A percentile compares a stretch with the other conserved stretches of the same genome.
These are phyloP conservation scores for Vachellia pachyceras DNA, from an alignment of 306 rosid species.

Conservation along the genomic window DNA sequence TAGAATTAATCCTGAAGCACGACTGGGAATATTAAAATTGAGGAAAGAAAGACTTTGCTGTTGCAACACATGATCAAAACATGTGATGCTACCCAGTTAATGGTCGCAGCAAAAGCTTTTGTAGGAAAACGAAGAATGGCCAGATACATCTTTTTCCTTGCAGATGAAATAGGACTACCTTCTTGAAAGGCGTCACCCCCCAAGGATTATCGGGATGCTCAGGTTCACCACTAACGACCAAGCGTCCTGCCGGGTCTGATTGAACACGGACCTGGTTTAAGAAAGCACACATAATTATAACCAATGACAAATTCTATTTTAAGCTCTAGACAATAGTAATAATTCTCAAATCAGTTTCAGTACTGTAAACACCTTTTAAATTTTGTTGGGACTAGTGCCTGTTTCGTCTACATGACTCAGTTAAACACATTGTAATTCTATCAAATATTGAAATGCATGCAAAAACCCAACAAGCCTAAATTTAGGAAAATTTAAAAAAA, in stretches of 20 bases:
- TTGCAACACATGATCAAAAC: neutral
- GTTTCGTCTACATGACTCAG: constrained; percentile 2
- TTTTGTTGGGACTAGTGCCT: neutral
- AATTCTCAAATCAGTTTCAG: constrained; percentile 26
- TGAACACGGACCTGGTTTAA: constrained; percentile 89
- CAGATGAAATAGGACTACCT: constrained; percentile 53
- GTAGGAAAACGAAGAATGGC: constrained; percentile 1
- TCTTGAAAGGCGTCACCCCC: constrained; percentile 98
- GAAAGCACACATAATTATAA: constrained; percentile 24
- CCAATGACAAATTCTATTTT: neutral
- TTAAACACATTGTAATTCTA: neutral
- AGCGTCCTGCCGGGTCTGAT: constrained; percentile 94
- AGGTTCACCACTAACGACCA: constrained; percentile 96
- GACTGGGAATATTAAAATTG: neutral
- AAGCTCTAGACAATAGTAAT: neutral
- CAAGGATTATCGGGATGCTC: constrained; percentile 92
- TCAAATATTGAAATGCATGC: neutral
- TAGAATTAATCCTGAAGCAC: neutral
- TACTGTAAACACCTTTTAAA: neutral
- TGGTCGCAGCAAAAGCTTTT: constrained; percentile 5
- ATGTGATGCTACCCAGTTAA: neutral
- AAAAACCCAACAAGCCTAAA: constrained; percentile 12
- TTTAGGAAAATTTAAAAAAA: neutral
- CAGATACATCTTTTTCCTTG: constrained; percentile 1
- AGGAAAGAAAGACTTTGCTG: neutral